A percentile compares a stretch with the other conserved stretches of the same genome.
phyloP scores from a whole-genome alignment of 164 flowering plant genomes.

The Warburgia ugandensis region DNA sequence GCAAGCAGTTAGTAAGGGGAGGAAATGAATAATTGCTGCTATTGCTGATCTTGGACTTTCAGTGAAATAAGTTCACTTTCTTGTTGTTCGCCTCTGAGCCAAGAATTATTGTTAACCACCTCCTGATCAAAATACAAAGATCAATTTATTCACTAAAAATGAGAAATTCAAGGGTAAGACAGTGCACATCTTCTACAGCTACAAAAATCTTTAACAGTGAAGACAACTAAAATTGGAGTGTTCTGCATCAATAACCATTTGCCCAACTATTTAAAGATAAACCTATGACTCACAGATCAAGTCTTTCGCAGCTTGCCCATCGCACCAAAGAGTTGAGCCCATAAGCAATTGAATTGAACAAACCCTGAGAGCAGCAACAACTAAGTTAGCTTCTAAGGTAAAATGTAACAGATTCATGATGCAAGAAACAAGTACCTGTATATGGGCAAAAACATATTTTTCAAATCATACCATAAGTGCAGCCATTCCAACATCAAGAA shows the following conservation, averaged over 20 bases:
- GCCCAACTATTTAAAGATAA: background rate
- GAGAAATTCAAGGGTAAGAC: background rate
- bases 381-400: constrained; percentile 6
- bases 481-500: constrained; percentile 90
- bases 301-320: constrained; percentile 66
- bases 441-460: too few relatives aligned
- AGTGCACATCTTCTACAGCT: too few relatives aligned
- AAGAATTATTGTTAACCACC: constrained; percentile 45
- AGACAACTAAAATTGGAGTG: background rate
- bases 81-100: constrained; percentile 43
- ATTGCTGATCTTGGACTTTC: constrained; percentile 47
- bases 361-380: constrained; percentile 45
- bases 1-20: too few relatives aligned
- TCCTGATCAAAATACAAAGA: constrained; percentile 23
- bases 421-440: too few relatives aligned
- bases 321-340: constrained; percentile 87
- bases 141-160: background rate
- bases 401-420: too few relatives aligned
- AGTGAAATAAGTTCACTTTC: constrained; percentile 60
- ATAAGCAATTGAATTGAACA: constrained; percentile 92
- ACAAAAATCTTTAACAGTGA: background rate
- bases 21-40: constrained; percentile 6
- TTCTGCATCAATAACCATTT: background rate
- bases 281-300: constrained; percentile 58
- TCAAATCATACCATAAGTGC: constrained; percentile 98